Evolutionary conservation across 2,329 filamentous ascomycete genomes (phyloP).

Genomic region (Endocalyx cinctus): DNA sequence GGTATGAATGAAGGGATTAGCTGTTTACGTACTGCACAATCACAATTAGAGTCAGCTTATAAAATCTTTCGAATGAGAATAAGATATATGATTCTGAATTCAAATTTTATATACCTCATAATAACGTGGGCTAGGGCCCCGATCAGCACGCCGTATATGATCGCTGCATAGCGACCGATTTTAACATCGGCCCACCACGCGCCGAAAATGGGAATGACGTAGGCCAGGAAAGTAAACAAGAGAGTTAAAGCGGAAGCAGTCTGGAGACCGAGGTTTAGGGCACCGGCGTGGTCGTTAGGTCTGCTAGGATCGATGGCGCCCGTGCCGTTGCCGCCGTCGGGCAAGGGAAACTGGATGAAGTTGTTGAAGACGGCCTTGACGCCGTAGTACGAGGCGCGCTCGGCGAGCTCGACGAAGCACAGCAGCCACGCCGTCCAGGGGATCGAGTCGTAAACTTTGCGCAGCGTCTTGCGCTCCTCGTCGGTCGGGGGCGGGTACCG

Average conservation of each 20-base stretch:
- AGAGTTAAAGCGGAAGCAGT: conserved; percentile 45
- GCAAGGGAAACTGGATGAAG: conserved; percentile 55
- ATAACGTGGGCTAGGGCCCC: conserved; percentile 62
- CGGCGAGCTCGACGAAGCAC: conserved; percentile 69
- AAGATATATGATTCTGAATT: not conserved
- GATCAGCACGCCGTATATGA: conserved; percentile 49
- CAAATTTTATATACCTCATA: conserved; percentile 28
- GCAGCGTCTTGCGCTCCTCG: conserved; percentile 58
- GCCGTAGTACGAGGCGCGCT: conserved; percentile 76
- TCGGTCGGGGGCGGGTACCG: conserved; percentile 46
- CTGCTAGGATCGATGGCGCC: conserved; percentile 44
- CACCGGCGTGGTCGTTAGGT: conserved; percentile 42
- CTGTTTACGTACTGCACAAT: no score
- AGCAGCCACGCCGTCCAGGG: conserved; percentile 65
- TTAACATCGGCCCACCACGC: conserved; percentile 60
- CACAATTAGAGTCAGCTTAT: no score
- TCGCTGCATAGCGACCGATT: conserved; percentile 63
- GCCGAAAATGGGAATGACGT: conserved; percentile 54
- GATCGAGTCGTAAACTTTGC: conserved; percentile 59
- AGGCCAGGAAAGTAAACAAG: conserved; percentile 60
- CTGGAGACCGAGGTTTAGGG: conserved; percentile 54
- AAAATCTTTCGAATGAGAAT: not conserved
- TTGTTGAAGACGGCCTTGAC: conserved; percentile 65
- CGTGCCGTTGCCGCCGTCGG: conserved; percentile 46
- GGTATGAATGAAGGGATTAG: no score